Percentiles rank a stretch among this genome's conserved stretches.
Conservation (phyloP, 805 yeast species). For the Cyberlindnera galapagoensis region DNA sequence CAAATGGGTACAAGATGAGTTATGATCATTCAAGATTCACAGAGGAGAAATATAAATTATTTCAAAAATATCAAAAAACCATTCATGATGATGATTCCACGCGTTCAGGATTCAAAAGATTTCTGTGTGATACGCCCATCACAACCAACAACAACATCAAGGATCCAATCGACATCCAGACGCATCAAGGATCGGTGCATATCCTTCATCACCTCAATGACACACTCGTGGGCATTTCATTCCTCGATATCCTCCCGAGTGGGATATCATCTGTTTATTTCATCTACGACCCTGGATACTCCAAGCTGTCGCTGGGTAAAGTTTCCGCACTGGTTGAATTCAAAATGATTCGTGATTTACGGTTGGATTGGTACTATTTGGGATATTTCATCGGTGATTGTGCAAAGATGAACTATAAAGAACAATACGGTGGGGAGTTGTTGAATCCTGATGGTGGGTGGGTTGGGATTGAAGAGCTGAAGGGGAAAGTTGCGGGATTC, state of each 20-base stretch:
- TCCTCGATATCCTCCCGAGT: constrained; percentile 68
- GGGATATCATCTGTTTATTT: constrained; percentile 82
- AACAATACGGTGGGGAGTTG: constrained; percentile 69
- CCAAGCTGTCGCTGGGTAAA: constrained; percentile 67
- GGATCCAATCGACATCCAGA: too few species aligned
- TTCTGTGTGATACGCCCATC: constrained; percentile 69
- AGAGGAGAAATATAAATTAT: constrained; percentile 55
- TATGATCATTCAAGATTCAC: too few species aligned
- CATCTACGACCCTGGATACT: constrained; percentile 80
- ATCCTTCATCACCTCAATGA: constrained; percentile 63
- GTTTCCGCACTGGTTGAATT: constrained; percentile 70
- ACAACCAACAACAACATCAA: constrained; percentile 12
- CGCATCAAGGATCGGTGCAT: too few species aligned
- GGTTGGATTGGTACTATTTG: constrained; percentile 52
- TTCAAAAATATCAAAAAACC: constrained; percentile 57
- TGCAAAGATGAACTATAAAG: constrained; percentile 76
- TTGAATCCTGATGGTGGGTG: constrained; percentile 53
- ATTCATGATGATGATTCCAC: constrained; percentile 63
- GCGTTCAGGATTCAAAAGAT: constrained; percentile 46
- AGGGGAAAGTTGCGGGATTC: too few species aligned
- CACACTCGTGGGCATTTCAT: constrained; percentile 65
- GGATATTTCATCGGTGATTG: constrained; percentile 82
- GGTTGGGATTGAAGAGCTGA: constrained; percentile 1
- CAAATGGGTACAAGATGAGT: too few species aligned
- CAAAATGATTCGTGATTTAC: constrained; percentile 40